These are phyloP conservation scores for Phytophthora niederhauseri DNA, from an alignment of 352 stramenopile species.

Conservation along the genomic window DNA sequence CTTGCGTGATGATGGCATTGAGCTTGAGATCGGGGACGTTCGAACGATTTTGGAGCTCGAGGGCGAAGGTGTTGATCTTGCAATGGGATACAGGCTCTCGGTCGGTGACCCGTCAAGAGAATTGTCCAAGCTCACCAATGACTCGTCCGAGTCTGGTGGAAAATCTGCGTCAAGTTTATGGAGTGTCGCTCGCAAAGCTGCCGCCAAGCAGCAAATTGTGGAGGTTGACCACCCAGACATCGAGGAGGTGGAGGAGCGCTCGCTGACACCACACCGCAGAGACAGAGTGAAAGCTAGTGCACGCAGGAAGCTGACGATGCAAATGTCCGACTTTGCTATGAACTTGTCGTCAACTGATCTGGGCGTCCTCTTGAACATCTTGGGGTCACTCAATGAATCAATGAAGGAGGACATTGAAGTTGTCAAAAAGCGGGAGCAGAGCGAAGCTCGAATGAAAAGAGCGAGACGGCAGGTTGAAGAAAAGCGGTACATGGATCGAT, in stretches of 20 bases:
- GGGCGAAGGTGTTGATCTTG: constrained; percentile 84
- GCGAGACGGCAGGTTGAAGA: constrained; percentile 64
- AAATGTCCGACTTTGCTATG: constrained; percentile 87
- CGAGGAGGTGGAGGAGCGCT: constrained; percentile 40
- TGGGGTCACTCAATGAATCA: constrained; percentile 63
- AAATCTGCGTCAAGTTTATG: constrained; percentile 59
- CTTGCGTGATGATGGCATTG: constrained; percentile 68
- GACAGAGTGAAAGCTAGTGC: constrained; percentile 63
- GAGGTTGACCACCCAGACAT: constrained; percentile 65
- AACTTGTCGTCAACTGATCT: constrained; percentile 85
- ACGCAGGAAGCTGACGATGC: constrained; percentile 68
- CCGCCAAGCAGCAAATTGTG: constrained; percentile 61
- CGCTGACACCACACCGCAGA: constrained; percentile 26
- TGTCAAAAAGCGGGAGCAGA: constrained; percentile 54
- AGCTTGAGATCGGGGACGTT: constrained; percentile 73
- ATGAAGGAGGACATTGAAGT: constrained; percentile 77
- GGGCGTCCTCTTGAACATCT: constrained; percentile 81
- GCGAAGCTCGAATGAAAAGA: constrained; percentile 51
- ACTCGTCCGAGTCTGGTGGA: constrained; percentile 7
- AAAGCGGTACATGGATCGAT: constrained; percentile 67
- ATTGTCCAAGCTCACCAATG: constrained; percentile 24
- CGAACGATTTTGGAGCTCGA: constrained; percentile 87
- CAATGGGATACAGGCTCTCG: constrained; percentile 72
- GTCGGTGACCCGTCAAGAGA: constrained; percentile 47
- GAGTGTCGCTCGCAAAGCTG: constrained; percentile 57